Base-by-base conservation (phyloP, 2,329 filamentous ascomycete species). In the Penicillium fuscoglaucum region DNA sequence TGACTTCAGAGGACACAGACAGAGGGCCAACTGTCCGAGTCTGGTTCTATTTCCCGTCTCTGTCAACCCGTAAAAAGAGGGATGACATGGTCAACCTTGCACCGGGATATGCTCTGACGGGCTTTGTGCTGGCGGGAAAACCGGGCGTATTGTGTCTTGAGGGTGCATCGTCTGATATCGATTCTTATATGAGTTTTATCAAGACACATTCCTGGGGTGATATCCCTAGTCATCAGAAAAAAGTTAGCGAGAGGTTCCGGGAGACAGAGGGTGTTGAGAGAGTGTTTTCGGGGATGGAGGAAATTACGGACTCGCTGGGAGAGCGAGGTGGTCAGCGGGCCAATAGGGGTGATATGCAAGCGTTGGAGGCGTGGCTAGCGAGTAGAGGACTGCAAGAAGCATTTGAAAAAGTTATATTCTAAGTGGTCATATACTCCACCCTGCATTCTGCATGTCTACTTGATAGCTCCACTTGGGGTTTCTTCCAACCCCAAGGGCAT, bases 41-140 rank as follows among this genome's bases (percentile, higher is more conserved):
- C 1, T 87, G 84, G 84, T 87, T 87, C 66, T 87, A 87, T 70
- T 86, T 87, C 61, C 84, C 84, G 0, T 86, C 83, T 1, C 81
- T 87, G 54, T 83, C 80, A 41, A 87, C 84, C 0, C 80, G 84
- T 3, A 78, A 79, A 46, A 87, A 87, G 65, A 77, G 84, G 47
- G 79, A 83, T 62, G 84, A 87, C 61, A 72, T 87, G 43, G 79
- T 87, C 45, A 79, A 77, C 55, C 72, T 83, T 56, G 83, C 83
- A 0, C 80, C 83, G 0, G 62, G 67, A 0, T 84, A 85, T 67
- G 71, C 67, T 2, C 76, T 87, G 0, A 86, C 84, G 0, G 84
- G 84, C 0, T 87, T 87, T 63, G 78, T 87, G 4, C 74, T 84
- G 17, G 84, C 84, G 0, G 84, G 84, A 0, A 87, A 87, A 60